Percentiles rank a stretch among this genome's conserved stretches.
Evolutionary conservation across 73 alveolate species (phyloP).

Genomic region (Paramecium tetraurelia): DNA sequence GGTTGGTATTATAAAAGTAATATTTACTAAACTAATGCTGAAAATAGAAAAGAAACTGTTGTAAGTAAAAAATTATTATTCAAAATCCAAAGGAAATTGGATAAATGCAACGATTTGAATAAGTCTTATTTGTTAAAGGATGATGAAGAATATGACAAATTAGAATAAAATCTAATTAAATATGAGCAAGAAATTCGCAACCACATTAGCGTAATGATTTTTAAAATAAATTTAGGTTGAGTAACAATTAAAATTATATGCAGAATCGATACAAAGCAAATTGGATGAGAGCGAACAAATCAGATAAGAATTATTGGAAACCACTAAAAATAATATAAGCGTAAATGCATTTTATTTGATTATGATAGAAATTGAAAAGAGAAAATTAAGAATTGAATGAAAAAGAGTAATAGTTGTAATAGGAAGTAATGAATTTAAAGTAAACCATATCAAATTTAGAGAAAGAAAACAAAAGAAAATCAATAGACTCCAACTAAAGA

Average conservation of each 20-base stretch:
- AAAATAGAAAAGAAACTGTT: conserved; percentile 27
- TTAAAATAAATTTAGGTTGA: background rate
- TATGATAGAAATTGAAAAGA: background rate
- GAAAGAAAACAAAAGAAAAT: background rate
- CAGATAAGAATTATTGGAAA: background rate
- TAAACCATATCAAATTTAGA: background rate
- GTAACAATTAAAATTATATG: conserved; percentile 7
- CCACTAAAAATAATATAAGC: background rate
- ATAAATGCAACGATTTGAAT: background rate
- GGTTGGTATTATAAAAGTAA: conserved; percentile 41
- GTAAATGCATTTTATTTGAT: background rate
- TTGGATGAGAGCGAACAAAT: conserved; percentile 27
- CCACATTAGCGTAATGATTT: conserved; percentile 1
- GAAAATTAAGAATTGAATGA: background rate
- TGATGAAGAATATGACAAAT: conserved; percentile 50
- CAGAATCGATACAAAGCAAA: conserved; percentile 10
- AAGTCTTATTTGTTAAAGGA: background rate
- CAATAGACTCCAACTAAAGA: background rate
- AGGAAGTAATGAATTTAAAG: background rate
- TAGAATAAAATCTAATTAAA: background rate
- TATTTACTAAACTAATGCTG: conserved; percentile 3
- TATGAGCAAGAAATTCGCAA: conserved; percentile 20
- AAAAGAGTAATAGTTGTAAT: background rate
- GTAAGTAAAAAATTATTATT: conserved; percentile 29
- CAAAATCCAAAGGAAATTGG: conserved; percentile 5